phyloP scores from a whole-genome alignment of 495 filamentous ascomycete species.

The Podospora appendiculata region DNA sequence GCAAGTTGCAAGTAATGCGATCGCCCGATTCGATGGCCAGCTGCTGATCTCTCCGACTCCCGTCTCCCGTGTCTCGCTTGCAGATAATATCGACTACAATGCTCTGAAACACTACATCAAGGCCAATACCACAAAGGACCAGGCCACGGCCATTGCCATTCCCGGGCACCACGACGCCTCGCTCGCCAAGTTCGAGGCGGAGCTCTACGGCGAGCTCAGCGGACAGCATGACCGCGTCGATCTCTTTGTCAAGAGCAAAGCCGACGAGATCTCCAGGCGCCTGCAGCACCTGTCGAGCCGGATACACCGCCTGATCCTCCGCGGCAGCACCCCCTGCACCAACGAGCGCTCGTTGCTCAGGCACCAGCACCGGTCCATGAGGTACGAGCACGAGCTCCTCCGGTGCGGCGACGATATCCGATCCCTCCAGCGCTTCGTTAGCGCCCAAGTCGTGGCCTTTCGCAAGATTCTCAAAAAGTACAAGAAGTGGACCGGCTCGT shows the following conservation, averaged over 20 bases:
- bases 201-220: constrained; percentile 51
- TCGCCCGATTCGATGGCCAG: neutral
- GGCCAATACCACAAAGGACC: constrained; percentile 52
- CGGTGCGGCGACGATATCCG: constrained; percentile 56
- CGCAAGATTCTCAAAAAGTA: constrained; percentile 73
- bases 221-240: constrained; percentile 60
- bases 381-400: constrained; percentile 36
- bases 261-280: constrained; percentile 56
- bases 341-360: constrained; percentile 22
- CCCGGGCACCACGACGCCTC: constrained; percentile 49
- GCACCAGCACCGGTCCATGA: constrained; percentile 36
- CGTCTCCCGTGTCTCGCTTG: neutral
- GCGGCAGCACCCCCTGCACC: constrained; percentile 26
- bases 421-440: constrained; percentile 52
- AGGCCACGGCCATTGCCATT: constrained; percentile 56
- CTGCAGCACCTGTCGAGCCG: constrained; percentile 46
- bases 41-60: neutral
- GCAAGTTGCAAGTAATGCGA: no score
- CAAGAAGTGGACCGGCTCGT: constrained; percentile 63
- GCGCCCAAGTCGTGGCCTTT: constrained; percentile 58
- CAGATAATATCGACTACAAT: constrained; percentile 70
- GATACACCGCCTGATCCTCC: constrained; percentile 39
- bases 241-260: constrained; percentile 64
- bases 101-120: constrained; percentile 69
- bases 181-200: constrained; percentile 51